Evolutionary conservation across 352 stramenopile genomes (phyloP), one percentile per base, ranked within the genome.

Genomic region (Pythium utonaiense): DNA sequence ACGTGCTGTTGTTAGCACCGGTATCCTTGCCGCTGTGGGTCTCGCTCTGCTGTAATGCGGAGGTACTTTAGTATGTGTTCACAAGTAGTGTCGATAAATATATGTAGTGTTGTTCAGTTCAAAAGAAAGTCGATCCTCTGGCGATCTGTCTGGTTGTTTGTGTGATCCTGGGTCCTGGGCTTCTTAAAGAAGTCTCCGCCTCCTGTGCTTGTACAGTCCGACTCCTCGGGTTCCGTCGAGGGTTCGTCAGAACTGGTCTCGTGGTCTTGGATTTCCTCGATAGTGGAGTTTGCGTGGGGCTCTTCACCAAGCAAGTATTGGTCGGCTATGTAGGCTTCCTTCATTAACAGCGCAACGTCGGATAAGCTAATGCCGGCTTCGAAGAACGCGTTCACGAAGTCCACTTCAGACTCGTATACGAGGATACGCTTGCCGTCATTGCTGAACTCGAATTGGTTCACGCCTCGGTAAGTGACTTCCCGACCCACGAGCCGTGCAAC

Each of bases 371-470:
- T 47, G 14, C 53, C 48, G 17, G 81, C 74, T 21, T 62, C 38
- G 6, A 78, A 34, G 34, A 86, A 62, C 1, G 75, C 77, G 31
- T 75, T 73, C 3, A 85, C 71, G 38, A 89, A 86, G 34, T 75
- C 77, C 9, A 86, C 80, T 31, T 88, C 67, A 6, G 74, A 72
- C 57, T 88, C 75, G 64, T 87, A 90, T 47, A 75, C 36, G 13
- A 73, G 19, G 57, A 89, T 75, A 30, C 72, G 73, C 16, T 64
- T 36, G 6, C 70, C 75, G 5, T 78, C 54, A 2, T 64, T 17
- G 7, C 66, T 70, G 48, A 87, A 90, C 21, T 83, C 58, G 56
- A 87, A 79, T 25, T 68, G 70, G 57, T 86, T 90, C 24, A 81
- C 57, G 13, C 70, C 70, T 1, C 63, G 60, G 41, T 88, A 88